Conservation (phyloP, 2,329 filamentous ascomycete species). For the Gaeumannomyces sp. region DNA sequence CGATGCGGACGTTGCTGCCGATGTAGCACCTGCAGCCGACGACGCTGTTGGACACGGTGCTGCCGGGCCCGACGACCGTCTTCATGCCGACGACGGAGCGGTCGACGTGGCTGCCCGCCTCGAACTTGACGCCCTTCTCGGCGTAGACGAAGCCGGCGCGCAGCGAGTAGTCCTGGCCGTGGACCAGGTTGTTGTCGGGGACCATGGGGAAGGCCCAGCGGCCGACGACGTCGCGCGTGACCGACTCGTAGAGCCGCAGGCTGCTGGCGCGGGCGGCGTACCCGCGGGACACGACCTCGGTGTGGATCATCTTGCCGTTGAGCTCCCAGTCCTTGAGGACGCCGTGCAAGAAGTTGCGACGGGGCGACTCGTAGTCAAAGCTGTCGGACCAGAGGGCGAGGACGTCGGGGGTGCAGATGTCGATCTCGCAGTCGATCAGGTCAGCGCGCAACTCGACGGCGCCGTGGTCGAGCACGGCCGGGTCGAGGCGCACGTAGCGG, state of each 20-base stretch:
- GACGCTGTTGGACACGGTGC: slow-evolving; percentile 65
- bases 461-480: slow-evolving; percentile 64
- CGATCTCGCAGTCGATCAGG: slow-evolving; percentile 87
- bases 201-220: slow-evolving; percentile 86
- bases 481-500: slow-evolving; percentile 66
- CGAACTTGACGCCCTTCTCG: slow-evolving; percentile 70
- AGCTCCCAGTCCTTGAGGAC: slow-evolving; percentile 95
- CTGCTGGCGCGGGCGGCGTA: slow-evolving; percentile 85
- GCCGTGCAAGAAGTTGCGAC: slow-evolving; percentile 71
- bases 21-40: slow-evolving; percentile 83
- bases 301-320: slow-evolving; percentile 94
- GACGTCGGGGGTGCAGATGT: slow-evolving; percentile 95
- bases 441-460: slow-evolving; percentile 83
- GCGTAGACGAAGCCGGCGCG: slow-evolving; percentile 55
- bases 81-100: slow-evolving; percentile 71
- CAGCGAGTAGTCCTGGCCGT: slow-evolving; percentile 68
- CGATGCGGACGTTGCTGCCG: slow-evolving; percentile 73
- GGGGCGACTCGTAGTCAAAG: slow-evolving; percentile 74
- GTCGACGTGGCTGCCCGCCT: slow-evolving; percentile 63
- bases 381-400: slow-evolving; percentile 94
- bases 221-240: slow-evolving; percentile 79
- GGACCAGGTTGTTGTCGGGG: slow-evolving; percentile 80
- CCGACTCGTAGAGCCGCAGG: slow-evolving; percentile 81
- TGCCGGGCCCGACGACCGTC: slow-evolving; percentile 68
- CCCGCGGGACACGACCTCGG: slow-evolving; percentile 73